Evolutionary conservation across 2,329 filamentous ascomycete genomes (phyloP).

Genomic region (Aspergillus amoenus): DNA sequence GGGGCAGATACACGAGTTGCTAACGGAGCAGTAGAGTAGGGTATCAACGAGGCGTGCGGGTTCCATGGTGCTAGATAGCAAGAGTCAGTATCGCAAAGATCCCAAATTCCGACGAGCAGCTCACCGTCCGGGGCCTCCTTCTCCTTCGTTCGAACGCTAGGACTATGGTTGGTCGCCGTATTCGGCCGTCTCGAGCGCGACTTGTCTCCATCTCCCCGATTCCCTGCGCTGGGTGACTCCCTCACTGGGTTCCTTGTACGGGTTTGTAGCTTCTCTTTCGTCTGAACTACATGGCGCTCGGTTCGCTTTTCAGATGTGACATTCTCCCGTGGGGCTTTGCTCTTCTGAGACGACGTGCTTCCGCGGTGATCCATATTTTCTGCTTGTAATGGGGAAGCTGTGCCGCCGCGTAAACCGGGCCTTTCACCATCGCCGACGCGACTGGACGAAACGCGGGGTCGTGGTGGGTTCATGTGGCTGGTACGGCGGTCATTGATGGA

Average conservation of each 20-base stretch:
- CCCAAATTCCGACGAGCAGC: slow-evolving; percentile 13
- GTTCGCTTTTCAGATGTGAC: slow-evolving; percentile 40
- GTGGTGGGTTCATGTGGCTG: slow-evolving; percentile 37
- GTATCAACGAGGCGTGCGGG: slow-evolving; percentile 73
- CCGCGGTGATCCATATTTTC: slow-evolving; percentile 34
- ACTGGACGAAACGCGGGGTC: slow-evolving; percentile 42
- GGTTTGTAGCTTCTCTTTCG: slow-evolving; percentile 61
- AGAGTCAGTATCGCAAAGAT: slow-evolving; percentile 17
- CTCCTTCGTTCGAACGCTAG: slow-evolving; percentile 31
- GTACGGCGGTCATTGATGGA: slow-evolving; percentile 42
- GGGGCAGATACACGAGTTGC: slow-evolving; percentile 66
- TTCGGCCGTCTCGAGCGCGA: slow-evolving; percentile 28
- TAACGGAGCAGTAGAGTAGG: slow-evolving; percentile 69
- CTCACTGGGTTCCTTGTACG: slow-evolving; percentile 60
- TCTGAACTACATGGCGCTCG: slow-evolving; percentile 53
- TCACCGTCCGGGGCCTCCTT: slow-evolving; percentile 33
- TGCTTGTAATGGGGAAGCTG: slow-evolving; percentile 30
- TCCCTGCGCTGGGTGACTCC: slow-evolving; percentile 34
- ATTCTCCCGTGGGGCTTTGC: slow-evolving; percentile 35
- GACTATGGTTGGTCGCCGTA: slow-evolving; percentile 24
- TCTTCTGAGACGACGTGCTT: slow-evolving; percentile 32
- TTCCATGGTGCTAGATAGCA: slow-evolving; percentile 61
- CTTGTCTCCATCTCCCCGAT: slow-evolving; percentile 36
- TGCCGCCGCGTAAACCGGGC: slow-evolving; percentile 25
- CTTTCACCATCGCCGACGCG: slow-evolving; percentile 37